A percentile compares a stretch with the other conserved stretches of the same genome.
phyloP scores from a whole-genome alignment of 2,329 filamentous ascomycete genomes.

The Thielaviopsis musarum region DNA sequence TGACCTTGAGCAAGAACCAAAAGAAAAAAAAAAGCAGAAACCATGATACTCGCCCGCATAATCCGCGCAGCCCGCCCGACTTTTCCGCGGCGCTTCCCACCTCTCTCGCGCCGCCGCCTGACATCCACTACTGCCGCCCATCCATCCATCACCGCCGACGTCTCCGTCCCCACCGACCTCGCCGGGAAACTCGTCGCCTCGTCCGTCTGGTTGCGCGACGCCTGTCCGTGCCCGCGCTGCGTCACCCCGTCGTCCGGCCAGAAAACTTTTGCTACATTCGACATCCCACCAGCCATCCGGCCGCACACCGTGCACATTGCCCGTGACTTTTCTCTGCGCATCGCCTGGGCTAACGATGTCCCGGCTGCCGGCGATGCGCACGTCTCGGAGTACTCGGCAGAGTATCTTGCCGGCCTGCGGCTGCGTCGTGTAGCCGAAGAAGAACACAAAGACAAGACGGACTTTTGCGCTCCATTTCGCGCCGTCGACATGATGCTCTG shows the following conservation, averaged over 20 bases:
- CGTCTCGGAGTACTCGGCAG: slow-evolving; percentile 20
- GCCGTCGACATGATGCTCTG: slow-evolving; percentile 22
- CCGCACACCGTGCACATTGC: slow-evolving; percentile 18
- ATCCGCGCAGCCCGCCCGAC: too few species aligned
- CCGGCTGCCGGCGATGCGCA: slow-evolving; percentile 18
- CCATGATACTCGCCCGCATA: too few species aligned
- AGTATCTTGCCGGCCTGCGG: slow-evolving; percentile 15
- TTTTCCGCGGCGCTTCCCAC: too few species aligned
- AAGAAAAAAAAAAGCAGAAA: too few species aligned
- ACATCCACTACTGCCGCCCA: background rate
- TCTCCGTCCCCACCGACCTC: background rate
- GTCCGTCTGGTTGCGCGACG: slow-evolving; percentile 30
- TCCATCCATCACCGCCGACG: background rate
- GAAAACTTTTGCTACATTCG: slow-evolving; percentile 31
- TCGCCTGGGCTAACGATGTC: slow-evolving; percentile 42
- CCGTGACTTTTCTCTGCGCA: slow-evolving; percentile 29
- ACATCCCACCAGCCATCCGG: slow-evolving; percentile 22
- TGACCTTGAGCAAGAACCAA: too few species aligned
- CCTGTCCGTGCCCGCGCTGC: slow-evolving; percentile 35
- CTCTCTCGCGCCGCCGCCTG: too few species aligned
- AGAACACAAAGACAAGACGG: background rate
- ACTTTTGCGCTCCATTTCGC: slow-evolving; percentile 14
- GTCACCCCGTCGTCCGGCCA: slow-evolving; percentile 42
- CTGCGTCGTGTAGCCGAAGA: background rate
- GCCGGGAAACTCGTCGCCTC: slow-evolving; percentile 1